Conservation (phyloP, 225 moss, liverwort and hornwort genomes). For the Bryum argenteum region DNA sequence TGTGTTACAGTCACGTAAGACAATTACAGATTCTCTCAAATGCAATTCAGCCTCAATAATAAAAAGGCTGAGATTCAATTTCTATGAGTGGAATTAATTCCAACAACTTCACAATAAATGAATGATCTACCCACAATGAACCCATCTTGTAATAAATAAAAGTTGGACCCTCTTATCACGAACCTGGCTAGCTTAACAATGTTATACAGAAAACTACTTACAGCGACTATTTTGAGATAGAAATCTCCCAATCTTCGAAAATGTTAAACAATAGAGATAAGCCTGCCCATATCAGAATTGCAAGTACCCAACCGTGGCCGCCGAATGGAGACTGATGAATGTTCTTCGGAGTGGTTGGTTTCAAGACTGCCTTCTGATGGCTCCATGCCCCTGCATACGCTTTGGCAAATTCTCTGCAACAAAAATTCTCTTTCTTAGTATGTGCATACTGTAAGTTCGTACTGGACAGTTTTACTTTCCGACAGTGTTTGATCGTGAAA, state of each 20-base stretch:
- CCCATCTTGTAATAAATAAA: too few species aligned
- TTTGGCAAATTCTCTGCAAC: slow-evolving; percentile 52
- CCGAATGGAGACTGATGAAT: slow-evolving; percentile 62
- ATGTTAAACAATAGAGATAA: slow-evolving; percentile 54
- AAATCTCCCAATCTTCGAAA: slow-evolving; percentile 56
- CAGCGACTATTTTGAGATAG: slow-evolving; percentile 27
- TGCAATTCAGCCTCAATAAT: too few species aligned
- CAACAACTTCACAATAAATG: too few species aligned
- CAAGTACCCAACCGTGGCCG: slow-evolving; percentile 55
- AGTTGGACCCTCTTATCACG: too few species aligned
- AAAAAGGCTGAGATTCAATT: too few species aligned
- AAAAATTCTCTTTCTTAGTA: background rate
- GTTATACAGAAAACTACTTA: background rate
- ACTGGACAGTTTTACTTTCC: too few species aligned
- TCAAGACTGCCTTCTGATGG: slow-evolving; percentile 31
- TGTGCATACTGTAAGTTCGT: background rate
- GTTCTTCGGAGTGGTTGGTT: slow-evolving; percentile 36
- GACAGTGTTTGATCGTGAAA: background rate
- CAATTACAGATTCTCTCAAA: too few species aligned
- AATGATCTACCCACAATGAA: too few species aligned
- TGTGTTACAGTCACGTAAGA: too few species aligned
- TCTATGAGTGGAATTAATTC: too few species aligned
- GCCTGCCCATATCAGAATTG: slow-evolving; percentile 52
- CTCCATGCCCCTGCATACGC: slow-evolving; percentile 35
- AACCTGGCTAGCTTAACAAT: background rate